Evolutionary conservation across 192 early-diverging fungal species (phyloP), one percentile per base, ranked within the genome.

Genomic region (Gaertneriomyces semiglobifer): DNA sequence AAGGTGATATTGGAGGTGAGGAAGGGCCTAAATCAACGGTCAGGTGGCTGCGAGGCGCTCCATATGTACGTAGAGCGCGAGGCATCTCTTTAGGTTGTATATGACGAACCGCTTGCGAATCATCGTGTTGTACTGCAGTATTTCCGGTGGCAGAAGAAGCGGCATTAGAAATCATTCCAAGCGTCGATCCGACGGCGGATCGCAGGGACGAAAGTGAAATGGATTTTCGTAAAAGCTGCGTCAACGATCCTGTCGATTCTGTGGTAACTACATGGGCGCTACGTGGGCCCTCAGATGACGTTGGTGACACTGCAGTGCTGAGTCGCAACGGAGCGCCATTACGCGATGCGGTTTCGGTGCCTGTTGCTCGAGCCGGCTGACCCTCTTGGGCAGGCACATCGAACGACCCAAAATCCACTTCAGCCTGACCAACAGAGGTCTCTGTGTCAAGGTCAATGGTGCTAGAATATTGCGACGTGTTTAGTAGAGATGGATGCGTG

Each of bases 161-260:
- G 2, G 25, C 25, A 33, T 33, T 33, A 2, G 25, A 33, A 11
- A 61, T 14, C 10, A 61, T 14, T 18, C 59, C 25, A n/a, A 61
- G 59, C 44, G 59, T 61, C 10, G 59, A 54, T 12, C 19, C 44
- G 16, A 68, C 66, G 9, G 58, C 66, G n/a, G 44, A 51, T 20
- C 66, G 66, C 10, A 68, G n/a, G 1, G 66, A 60, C 4, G 66
- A 60, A 16, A 68, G 25, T 2, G 66, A 68, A 14, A 68, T 39
- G 14, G 66, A 68, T 25, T 53, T 45, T 46, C 66, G 66, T 6
- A 68, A 50, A 25, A 68, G 42, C 7, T 52, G 58, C 1, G 58
- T 48, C 6, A 68, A 51, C 16, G 16, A 33, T 33, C 25, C 25
- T 33, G 25, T 33, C 25, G 25, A 33, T 33, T 33, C 25, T 0